These are phyloP conservation scores for Ceratocystis ficicola DNA, from an alignment of 2,329 filamentous ascomycete species.

Conservation along the genomic window DNA sequence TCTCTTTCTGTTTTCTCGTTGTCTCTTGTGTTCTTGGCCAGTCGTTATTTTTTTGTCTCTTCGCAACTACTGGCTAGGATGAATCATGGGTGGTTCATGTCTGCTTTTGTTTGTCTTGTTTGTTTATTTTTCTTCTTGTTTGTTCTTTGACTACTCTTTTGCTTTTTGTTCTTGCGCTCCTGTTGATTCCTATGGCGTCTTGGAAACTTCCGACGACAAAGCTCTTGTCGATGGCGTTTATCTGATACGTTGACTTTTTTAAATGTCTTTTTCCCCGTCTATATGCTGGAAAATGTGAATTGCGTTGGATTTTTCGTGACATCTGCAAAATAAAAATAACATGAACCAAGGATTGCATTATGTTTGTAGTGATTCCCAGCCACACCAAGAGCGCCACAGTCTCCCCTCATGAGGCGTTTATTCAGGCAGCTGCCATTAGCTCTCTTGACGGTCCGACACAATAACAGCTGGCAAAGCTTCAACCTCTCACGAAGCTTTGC, in stretches of 20 bases:
- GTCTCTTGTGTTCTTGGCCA: background rate
- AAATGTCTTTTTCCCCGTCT: background rate
- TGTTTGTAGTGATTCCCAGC: background rate
- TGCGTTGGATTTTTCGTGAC: background rate
- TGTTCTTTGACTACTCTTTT: background rate
- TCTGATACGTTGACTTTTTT: background rate
- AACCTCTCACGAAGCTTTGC: background rate
- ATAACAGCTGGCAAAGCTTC: constrained; percentile 4
- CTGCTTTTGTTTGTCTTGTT: background rate
- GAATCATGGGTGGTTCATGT: background rate
- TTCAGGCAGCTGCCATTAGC: background rate
- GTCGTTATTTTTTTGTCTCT: background rate
- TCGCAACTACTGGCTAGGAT: background rate
- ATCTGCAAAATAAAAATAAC: background rate
- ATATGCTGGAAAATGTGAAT: background rate
- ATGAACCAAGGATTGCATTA: background rate
- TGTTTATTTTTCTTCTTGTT: constrained; percentile 2
- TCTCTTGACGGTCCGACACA: background rate
- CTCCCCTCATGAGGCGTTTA: background rate
- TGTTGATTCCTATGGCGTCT: background rate
- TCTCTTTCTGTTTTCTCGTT: background rate
- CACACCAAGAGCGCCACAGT: background rate
- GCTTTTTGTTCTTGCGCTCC: background rate
- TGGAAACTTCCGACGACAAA: background rate
- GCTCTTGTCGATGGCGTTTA: background rate